phyloP scores from a whole-genome alignment of 2,329 filamentous ascomycete species.

The Mycosphaerella arachidis region DNA sequence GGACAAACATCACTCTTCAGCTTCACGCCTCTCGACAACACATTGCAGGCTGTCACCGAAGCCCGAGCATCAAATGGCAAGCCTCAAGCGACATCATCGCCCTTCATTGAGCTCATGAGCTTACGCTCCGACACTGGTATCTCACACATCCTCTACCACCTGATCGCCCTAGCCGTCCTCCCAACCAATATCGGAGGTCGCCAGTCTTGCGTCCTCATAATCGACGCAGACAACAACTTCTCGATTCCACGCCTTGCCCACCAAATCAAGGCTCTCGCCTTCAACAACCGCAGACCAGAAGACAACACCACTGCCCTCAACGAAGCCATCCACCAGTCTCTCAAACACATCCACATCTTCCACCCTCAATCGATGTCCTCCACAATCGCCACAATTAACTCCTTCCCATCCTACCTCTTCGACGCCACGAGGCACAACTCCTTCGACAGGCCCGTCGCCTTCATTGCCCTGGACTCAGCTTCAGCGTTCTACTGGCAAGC shows the following conservation, averaged over 20 bases:
- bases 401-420: conserved; percentile 50
- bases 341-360: conserved; percentile 57
- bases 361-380: conserved; percentile 49
- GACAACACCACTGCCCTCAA: neutral
- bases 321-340: conserved; percentile 29
- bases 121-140: conserved; percentile 51
- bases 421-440: conserved; percentile 42
- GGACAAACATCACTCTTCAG: conserved; percentile 33
- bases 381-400: conserved; percentile 47
- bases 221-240: conserved; percentile 55
- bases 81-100: conserved; percentile 19
- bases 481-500: conserved; percentile 55
- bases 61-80: conserved; percentile 10
- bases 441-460: conserved; percentile 42
- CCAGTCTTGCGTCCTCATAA: conserved; percentile 48
- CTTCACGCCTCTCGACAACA: conserved; percentile 44
- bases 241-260: conserved; percentile 45
- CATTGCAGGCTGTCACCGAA: conserved; percentile 25
- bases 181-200: conserved; percentile 46
- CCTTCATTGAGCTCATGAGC: conserved; percentile 53
- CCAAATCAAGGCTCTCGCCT: conserved; percentile 27
- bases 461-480: conserved; percentile 53
- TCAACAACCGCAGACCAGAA: conserved; percentile 5
- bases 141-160: conserved; percentile 55
- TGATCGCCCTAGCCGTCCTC: conserved; percentile 50